Conservation (phyloP, 2,329 filamentous ascomycete species). For the Pestalotiopsis sp. region DNA sequence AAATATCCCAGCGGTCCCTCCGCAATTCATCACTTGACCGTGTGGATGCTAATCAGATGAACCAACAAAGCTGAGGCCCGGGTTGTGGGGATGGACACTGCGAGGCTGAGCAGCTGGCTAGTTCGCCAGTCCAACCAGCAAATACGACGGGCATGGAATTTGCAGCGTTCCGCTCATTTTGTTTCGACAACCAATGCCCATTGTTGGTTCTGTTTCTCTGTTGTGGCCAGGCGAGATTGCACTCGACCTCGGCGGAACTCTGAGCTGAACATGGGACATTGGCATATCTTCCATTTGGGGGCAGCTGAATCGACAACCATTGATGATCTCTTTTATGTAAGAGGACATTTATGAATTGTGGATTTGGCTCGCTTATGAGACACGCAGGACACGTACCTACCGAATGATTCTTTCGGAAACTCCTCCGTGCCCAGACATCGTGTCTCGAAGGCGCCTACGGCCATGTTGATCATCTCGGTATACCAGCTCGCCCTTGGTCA, state of each 20-base stretch:
- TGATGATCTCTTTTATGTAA: background rate
- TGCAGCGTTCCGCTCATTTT: constrained; percentile 8
- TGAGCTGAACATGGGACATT: constrained; percentile 1
- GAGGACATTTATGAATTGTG: background rate
- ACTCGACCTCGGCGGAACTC: background rate
- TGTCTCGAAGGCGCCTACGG: background rate
- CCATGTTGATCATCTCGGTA: background rate
- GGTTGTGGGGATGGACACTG: constrained; percentile 4
- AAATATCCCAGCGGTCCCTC: constrained; percentile 8
- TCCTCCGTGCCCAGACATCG: background rate
- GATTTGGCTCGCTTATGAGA: background rate
- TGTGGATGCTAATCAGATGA: constrained; percentile 5
- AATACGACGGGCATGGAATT: constrained; percentile 7
- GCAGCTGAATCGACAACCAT: background rate
- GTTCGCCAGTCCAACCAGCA: constrained; percentile 1
- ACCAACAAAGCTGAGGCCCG: background rate
- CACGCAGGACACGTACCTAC: background rate
- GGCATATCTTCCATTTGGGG: background rate
- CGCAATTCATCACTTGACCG: constrained; percentile 12
- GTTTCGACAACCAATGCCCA: constrained; percentile 4
- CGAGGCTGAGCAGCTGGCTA: constrained; percentile 12
- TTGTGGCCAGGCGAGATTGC: constrained; percentile 10
- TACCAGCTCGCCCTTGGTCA: background rate
- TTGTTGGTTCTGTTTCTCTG: background rate
- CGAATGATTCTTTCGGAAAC: background rate